These are phyloP conservation scores for Astragalus glycyphyllos DNA, from an alignment of 306 rosid species.

Conservation along the genomic window DNA sequence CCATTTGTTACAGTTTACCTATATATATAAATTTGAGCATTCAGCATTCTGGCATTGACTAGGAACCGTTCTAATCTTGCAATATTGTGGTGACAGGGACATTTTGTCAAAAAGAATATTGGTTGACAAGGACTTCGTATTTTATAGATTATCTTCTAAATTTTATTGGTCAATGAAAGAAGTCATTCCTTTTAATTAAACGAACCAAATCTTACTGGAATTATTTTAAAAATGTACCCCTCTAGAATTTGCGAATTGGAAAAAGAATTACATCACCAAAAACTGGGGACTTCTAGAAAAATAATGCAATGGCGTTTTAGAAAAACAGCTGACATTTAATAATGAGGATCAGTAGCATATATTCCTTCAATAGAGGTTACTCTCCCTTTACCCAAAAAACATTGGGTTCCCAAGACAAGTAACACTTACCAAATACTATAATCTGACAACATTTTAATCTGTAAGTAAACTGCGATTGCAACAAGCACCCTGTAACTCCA, in stretches of 20 bases:
- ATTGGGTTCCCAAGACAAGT: constrained; percentile 3
- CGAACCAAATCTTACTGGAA: background rate
- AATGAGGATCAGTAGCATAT: constrained; percentile 24
- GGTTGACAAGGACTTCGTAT: background rate
- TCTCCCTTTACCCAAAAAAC: constrained; percentile 21
- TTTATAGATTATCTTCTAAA: background rate
- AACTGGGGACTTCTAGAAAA: no score
- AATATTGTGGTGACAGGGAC: background rate
- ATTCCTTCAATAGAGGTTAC: constrained; percentile 19
- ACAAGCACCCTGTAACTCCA: constrained; percentile 37
- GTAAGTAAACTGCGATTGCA: background rate
- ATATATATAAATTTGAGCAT: constrained; percentile 3
- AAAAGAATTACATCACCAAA: background rate
- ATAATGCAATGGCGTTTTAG: background rate
- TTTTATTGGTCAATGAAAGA: background rate
- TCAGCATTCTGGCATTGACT: background rate
- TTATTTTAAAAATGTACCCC: background rate
- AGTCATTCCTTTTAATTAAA: background rate
- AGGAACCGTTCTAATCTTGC: background rate
- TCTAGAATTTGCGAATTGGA: background rate
- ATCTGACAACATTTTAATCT: constrained; percentile 21
- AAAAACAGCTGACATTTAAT: constrained; percentile 19
- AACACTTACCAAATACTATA: constrained; percentile 19
- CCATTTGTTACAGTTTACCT: background rate
- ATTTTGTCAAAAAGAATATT: background rate